Base-by-base conservation (phyloP, 805 yeast species). In the Suhomyces pyralidae region DNA sequence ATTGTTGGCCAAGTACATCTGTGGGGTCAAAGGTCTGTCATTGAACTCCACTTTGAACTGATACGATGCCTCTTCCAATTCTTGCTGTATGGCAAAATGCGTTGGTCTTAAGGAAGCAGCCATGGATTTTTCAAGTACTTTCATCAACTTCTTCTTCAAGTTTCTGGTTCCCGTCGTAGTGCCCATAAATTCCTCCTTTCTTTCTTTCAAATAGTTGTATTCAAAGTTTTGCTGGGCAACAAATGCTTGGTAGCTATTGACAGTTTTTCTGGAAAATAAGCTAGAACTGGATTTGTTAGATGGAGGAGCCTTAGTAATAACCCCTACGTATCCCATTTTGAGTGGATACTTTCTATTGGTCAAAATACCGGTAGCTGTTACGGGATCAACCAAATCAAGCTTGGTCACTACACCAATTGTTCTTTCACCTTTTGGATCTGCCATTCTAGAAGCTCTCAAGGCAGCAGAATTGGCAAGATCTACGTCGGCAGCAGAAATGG, bases 261-360 rank as follows among this genome's bases (percentile, higher is more conserved):
- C 49, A 5, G 63, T 53, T 52, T 73, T 74, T 55, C 86, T 75
- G 17, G 71, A 61, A 68, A 85, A 85, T 12, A 87, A 63, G 7
- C 69, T 63, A 9, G 63, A 59, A 15, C 54, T 53, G 3, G 63
- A 25, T 7, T 52, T 54, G 19, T 55, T 52, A 0, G 81, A 70
- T 17, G 63, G 73, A 6, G 94, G 96, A 0, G 88, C 80, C 58
- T 83, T 88, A 1, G 97, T 89, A 17, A 96, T 86, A n/a, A 96
- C 98, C 52, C 99, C 99, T 19, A 94, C 98, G 66, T 94, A 94
- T 0, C 99, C 99, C 96, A 94, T 89, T 61, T 81, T 84, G 55
- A 94, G 74, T 0, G 99, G 98, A 63, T 96, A 96, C 62, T 85
- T 88, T 57, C 80, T 83, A 69, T 93, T 93, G 26, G 81, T 78